phyloP scores from a whole-genome alignment of 345 rosid species.

The Jatropha curcas region DNA sequence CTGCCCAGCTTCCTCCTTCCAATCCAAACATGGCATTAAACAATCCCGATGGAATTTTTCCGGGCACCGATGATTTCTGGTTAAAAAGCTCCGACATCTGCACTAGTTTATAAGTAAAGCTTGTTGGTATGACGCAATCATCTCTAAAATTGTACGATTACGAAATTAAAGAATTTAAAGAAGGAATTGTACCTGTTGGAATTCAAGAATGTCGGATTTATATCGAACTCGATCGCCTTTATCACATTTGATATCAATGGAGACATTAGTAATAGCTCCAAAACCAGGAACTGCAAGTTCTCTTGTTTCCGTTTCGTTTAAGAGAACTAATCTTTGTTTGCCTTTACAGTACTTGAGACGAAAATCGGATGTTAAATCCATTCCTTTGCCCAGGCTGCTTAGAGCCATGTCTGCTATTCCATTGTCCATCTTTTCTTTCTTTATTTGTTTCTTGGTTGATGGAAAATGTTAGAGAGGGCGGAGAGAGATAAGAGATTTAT shows the following conservation, averaged over 20 bases:
- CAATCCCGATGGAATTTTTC: slow-evolving; percentile 80
- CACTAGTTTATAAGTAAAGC: background rate
- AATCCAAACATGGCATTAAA: slow-evolving; percentile 82
- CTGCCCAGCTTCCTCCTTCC: slow-evolving; percentile 70
- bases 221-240: slow-evolving; percentile 84
- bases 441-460: background rate
- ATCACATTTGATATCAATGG: slow-evolving; percentile 72
- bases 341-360: slow-evolving; percentile 83
- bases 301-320: slow-evolving; percentile 50
- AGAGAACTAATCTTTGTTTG: slow-evolving; percentile 52
- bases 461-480: too few species aligned
- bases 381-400: slow-evolving; percentile 77
- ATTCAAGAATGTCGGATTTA: slow-evolving; percentile 80
- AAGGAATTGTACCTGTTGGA: slow-evolving; percentile 52
- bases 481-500: too few species aligned
- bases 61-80: slow-evolving; percentile 51
- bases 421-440: slow-evolving; percentile 25
- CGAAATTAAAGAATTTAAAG: background rate
- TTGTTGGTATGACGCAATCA: too few species aligned
- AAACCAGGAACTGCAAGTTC: slow-evolving; percentile 65
- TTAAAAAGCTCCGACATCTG: slow-evolving; percentile 94
- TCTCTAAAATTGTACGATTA: too few species aligned
- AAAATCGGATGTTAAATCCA: slow-evolving; percentile 82
- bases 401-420: slow-evolving; percentile 52
- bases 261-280: slow-evolving; percentile 51